Conservation (phyloP, 179 eudicot species). For the Drosera spatulata region DNA sequence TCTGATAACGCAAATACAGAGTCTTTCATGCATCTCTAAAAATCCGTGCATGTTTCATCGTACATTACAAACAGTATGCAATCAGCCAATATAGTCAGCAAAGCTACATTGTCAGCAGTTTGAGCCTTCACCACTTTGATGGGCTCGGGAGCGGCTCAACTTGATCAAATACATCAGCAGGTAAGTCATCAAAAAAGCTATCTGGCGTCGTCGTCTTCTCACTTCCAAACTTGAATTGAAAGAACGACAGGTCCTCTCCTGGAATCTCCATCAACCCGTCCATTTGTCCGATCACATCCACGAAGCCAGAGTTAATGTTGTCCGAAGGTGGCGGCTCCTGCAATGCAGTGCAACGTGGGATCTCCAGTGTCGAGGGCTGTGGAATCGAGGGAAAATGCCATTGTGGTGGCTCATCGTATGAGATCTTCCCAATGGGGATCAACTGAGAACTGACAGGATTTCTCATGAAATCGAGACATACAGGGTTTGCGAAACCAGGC, state of each 20-base stretch:
- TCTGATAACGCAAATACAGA: too few relatives aligned
- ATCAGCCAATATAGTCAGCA: too few relatives aligned
- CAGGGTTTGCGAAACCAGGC: slow-evolving; percentile 8
- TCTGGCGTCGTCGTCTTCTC: slow-evolving; percentile 26
- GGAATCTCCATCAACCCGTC: slow-evolving; percentile 6
- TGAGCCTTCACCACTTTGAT: slow-evolving; percentile 39
- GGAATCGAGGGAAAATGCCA: slow-evolving; percentile 18
- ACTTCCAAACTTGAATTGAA: slow-evolving; percentile 5
- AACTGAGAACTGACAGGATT: slow-evolving; percentile 11
- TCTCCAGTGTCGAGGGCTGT: slow-evolving; percentile 18
- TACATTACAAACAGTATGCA: too few relatives aligned
- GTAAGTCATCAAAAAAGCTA: slow-evolving; percentile 66
- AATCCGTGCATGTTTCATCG: too few relatives aligned
- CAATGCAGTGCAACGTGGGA: slow-evolving; percentile 19
- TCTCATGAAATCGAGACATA: slow-evolving; percentile 13
- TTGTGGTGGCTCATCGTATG: slow-evolving; percentile 1
- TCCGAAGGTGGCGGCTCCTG: slow-evolving; percentile 31
- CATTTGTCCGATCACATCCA: slow-evolving; percentile 22
- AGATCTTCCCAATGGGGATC: slow-evolving; percentile 13
- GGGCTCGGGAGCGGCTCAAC: slow-evolving; percentile 63
- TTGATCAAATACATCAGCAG: slow-evolving; percentile 71
- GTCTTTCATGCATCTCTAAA: too few relatives aligned
- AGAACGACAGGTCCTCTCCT: slow-evolving; percentile 6
- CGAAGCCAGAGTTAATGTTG: slow-evolving; percentile 23
- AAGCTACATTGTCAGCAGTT: too few relatives aligned